These are phyloP conservation scores for Leucaena leucocephala DNA, from an alignment of 306 rosid species.

Conservation along the genomic window DNA sequence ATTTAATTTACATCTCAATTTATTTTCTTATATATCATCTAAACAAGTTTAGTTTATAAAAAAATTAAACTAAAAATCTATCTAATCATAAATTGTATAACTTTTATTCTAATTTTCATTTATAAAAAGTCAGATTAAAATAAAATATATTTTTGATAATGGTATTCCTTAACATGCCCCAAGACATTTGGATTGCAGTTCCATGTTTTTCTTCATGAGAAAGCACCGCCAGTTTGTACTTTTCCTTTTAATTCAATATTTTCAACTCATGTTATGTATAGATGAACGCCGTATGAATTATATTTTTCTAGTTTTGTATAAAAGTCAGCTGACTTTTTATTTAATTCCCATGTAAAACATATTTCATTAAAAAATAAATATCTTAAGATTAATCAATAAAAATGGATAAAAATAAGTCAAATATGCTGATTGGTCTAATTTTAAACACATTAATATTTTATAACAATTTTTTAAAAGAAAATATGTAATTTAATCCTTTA, in stretches of 20 bases:
- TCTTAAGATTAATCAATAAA: too few species aligned
- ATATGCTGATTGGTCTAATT: background rate
- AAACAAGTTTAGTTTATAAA: too few species aligned
- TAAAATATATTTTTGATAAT: too few species aligned
- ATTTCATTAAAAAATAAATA: too few species aligned
- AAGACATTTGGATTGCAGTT: background rate
- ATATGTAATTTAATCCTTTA: background rate
- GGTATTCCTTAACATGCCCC: too few species aligned
- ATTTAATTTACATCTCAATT: too few species aligned
- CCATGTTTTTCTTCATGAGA: background rate
- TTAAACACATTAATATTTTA: background rate
- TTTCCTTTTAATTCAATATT: background rate
- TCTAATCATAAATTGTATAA: too few species aligned
- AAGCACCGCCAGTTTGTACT: background rate
- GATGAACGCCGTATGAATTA: background rate
- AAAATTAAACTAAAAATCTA: too few species aligned
- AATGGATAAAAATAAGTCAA: background rate
- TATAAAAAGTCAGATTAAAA: too few species aligned
- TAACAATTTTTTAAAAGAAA: background rate
- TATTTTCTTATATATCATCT: too few species aligned
- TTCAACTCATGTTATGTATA: background rate
- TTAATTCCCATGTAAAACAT: background rate
- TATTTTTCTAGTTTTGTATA: background rate
- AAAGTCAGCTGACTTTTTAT: background rate
- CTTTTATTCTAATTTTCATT: too few species aligned